These are phyloP conservation scores for Penicillium longicatenatum DNA, from an alignment of 495 filamentous ascomycete genomes.

Conservation along the genomic window DNA sequence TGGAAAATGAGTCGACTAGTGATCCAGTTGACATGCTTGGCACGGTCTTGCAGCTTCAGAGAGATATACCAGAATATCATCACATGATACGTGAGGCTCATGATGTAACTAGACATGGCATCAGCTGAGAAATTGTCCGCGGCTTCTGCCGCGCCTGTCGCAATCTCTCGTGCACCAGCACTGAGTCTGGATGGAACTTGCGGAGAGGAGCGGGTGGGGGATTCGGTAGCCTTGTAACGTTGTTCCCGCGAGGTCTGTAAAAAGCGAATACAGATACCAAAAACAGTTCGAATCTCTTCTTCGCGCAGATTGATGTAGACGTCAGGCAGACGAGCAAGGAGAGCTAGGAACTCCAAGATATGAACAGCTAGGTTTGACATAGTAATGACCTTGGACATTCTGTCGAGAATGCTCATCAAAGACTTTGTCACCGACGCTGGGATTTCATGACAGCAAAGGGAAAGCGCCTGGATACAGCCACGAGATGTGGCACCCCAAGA, in stretches of 20 bases:
- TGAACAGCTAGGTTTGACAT: conserved; percentile 88
- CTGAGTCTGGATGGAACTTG: conserved; percentile 39
- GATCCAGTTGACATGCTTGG: conserved; percentile 86
- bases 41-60: conserved; percentile 78
- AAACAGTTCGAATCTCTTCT: conserved; percentile 87
- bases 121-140: conserved; percentile 38
- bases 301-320: conserved; percentile 85
- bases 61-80: conserved; percentile 96
- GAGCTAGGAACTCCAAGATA: conserved; percentile 88
- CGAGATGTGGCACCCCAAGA: conserved; percentile 85
- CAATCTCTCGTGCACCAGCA: conserved; percentile 43
- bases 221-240: conserved; percentile 43
- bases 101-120: conserved; percentile 75
- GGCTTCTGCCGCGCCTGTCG: conserved; percentile 31
- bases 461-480: conserved; percentile 90
- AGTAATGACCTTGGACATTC: conserved; percentile 93
- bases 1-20: conserved; percentile 77
- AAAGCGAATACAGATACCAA: conserved; percentile 92
- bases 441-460: conserved; percentile 91
- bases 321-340: conserved; percentile 80
- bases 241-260: conserved; percentile 72
- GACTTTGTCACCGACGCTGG: conserved; percentile 79
- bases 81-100: conserved; percentile 89
- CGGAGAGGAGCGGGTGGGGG: conserved; percentile 32
- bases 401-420: conserved; percentile 79